Evolutionary conservation across 1,139 yeast genomes (phyloP), one percentile per base, ranked within the genome.

Genomic region (Geotrichum restrictum): DNA sequence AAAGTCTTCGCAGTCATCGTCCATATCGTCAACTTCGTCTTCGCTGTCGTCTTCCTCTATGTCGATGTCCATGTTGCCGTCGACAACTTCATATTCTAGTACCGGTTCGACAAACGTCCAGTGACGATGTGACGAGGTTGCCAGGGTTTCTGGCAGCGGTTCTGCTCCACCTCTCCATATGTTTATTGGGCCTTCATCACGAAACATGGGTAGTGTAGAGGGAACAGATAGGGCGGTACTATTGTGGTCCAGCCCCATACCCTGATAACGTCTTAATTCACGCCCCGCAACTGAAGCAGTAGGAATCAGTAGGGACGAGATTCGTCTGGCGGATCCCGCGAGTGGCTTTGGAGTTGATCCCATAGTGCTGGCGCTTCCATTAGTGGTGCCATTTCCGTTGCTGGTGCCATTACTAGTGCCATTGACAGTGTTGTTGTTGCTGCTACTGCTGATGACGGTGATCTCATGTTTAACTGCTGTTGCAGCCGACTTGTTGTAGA

Each of bases 151-250:
- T 5, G 37, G 5, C 10, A 34, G 37, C 18, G 37, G 5, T 27
- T 21, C 42, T 5, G 16, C 14, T 13, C 24, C 19, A 27, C 24
- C 24, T 38, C 24, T 27, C 21, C 14, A 38, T 16, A 21, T 27
- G 11, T 6, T 21, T 11, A n/a, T 21, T 8, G 18, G 18, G 3
- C 48, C 48, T 5, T 45, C 48, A 22, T 45, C 48, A 22, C 51
- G 21, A 24, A 48, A 48, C 6, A 43, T 36, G 16, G 46, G 45
- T 19, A 48, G 18, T 4, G 51, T 48, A 10, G 51, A 48, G 11
- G 51, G 46, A 13, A 33, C 27, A 11, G 46, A 43, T 13, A 43
- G 22, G 3, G 46, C 39, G 7, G 39, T 43, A 24, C 29, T 24
- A 37, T 33, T 33, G 32, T 21, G 11, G 14, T 18, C 14, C 14